Evolutionary conservation across 2,329 filamentous ascomycete genomes (phyloP), one percentile per base, ranked within the genome.

Genomic region (Claviceps spartinae): DNA sequence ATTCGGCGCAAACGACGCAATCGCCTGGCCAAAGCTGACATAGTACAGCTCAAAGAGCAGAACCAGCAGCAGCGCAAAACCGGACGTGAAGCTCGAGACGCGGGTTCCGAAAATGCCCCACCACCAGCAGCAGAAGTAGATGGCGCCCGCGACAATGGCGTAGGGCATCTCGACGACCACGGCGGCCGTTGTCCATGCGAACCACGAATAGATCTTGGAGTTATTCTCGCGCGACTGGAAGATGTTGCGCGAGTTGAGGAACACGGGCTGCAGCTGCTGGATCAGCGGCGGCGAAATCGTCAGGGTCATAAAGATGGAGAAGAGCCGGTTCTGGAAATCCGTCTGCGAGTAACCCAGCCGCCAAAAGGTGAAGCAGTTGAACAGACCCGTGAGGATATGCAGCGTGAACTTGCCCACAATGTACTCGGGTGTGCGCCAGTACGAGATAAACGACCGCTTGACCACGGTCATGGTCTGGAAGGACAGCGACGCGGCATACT

Each of bases 171-270:
- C 86, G 16, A 78, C 81, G 1, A 87, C 58, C 5, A 88, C 75
- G 1, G 77, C 75, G 0, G 78, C 82, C 2, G 79, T 81, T 0
- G 79, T 76, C 66, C 85, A 87, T 0, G 85, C 83, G 14, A 77
- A 67, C 85, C 86, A 89, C 1, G 79, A 82, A 67, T 91, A 93
- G 26, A 88, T 88, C 64, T 88, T 88, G 16, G 83, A 79, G n/a
- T 79, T 86, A 48, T 81, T 77, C 64, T 93, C 87, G 5, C 87
- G 77, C 1, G 76, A 79, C 62, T 84, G 70, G 67, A 86, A 93
- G 26, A 91, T 73, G 36, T 77, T 72, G 4, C 85, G 75, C 45
- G 80, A 77, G 54, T 77, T 71, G 49, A 88, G 69, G 62, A 85
- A 89, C 5, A 79, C 77, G 0, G 86, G 86, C 60, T 90, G 84